Base-by-base conservation (phyloP, 257 asterid genomes). In the Fraxinus pennsylvanica region DNA sequence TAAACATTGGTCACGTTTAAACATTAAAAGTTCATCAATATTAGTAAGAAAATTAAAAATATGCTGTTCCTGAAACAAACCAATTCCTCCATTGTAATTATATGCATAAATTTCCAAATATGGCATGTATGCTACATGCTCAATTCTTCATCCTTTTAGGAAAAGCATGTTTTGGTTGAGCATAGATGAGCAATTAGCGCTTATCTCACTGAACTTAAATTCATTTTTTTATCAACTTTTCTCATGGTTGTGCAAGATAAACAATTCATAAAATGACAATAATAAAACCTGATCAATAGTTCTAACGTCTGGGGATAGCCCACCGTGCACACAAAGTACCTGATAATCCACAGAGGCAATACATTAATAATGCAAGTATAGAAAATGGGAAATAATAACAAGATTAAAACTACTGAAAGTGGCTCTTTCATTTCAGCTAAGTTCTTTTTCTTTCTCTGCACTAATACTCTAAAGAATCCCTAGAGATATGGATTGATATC, bases 271-370 rank as follows among this genome's bases (percentile, higher is more conserved):
- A 41, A 61, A 81, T 22, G 74, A 71, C 32, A 54, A 71, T 47
- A 75, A 78, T 65, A 85, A 72, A 69, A 93, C 99, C 99, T 93
- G 99, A 81, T 96, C 99, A 25, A 96, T 69, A 83, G 97, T 91
- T 91, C 99, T 92, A 82, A 96, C 78, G 79, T 96, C 99, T 77
- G 99, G 99, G 63, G 99, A 96, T 81, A 96, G 90, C 66, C 99
- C 99, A 84, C 99, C 99, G 68, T 96, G 99, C 76, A 96, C 99
- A 77, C 99, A 96, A 67, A 96, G 89, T 63, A 96, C 99, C 99
- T 96, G 91, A 25, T 47, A 83, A 65, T 71, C 39, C 83, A 76
- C 79, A 73, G 30, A 70, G 22, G 59, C n/a, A n/a, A 63, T 63
- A 57, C 54, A 63, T 47, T 45, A 80, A 68, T 74, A 77, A 75